Conservation (phyloP, 495 filamentous ascomycete genomes). For the Schizothecium vesticola region DNA sequence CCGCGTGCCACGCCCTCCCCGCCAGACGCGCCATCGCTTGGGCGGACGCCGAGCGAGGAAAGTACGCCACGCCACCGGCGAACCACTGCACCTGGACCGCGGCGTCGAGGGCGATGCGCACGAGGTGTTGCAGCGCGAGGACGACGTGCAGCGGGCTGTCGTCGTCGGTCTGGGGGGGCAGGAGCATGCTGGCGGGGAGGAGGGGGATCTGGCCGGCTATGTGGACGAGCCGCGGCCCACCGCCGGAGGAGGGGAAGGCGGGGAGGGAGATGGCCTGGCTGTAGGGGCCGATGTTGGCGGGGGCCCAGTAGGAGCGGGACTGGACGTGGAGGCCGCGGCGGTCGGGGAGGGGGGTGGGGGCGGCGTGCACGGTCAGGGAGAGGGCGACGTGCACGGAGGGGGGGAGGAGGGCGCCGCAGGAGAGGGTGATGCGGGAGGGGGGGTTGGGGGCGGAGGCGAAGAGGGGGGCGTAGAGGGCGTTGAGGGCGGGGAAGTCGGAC, state of each 20-base stretch:
- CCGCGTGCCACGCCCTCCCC: conserved; percentile 30
- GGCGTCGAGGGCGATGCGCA: conserved; percentile 64
- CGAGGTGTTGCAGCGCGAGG: conserved; percentile 82
- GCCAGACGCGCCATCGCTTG: conserved; percentile 17
- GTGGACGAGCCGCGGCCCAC: conserved; percentile 22
- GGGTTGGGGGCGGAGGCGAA: conserved; percentile 69
- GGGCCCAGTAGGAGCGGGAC: conserved; percentile 92
- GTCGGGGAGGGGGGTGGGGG: conserved; percentile 22
- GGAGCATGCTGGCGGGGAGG: conserved; percentile 69
- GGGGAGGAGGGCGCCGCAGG: conserved; percentile 59
- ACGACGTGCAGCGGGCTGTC: conserved; percentile 25
- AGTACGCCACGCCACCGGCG: conserved; percentile 66
- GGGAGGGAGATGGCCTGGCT: conserved; percentile 76
- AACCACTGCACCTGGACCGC: conserved; percentile 65
- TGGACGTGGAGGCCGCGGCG: conserved; percentile 78
- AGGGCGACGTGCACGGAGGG: conserved; percentile 50
- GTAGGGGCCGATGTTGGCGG: conserved; percentile 96
- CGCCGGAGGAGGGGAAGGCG: conserved; percentile 17
- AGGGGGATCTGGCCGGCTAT: conserved; percentile 92
- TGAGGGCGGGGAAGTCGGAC: conserved; percentile 68
- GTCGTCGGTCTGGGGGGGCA: conserved; percentile 23
- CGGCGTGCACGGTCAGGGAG: conserved; percentile 34
- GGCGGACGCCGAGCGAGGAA: conserved; percentile 31
- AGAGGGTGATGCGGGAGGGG: conserved; percentile 76
- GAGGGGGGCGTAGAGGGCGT: conserved; percentile 63